phyloP scores from a whole-genome alignment of 2,329 filamentous ascomycete species.

The Dothideomycetidae sp. region DNA sequence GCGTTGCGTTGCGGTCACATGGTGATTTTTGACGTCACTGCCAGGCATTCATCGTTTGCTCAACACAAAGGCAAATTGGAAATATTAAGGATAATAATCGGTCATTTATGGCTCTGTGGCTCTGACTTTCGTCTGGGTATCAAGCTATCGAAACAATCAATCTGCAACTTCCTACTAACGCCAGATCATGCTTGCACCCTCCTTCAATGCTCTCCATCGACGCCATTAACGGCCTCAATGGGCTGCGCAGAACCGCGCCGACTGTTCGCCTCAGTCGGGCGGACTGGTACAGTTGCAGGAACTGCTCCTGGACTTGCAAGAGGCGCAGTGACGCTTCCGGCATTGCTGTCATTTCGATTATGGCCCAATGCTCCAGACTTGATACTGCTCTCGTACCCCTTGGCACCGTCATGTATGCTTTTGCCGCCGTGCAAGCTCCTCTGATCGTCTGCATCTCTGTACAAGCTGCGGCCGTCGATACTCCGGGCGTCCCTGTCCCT shows the following conservation, averaged over 20 bases:
- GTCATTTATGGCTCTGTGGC: too few relatives aligned
- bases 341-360: conserved; percentile 66
- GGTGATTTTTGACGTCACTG: too few relatives aligned
- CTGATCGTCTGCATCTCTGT: conserved; percentile 8
- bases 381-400: conserved; percentile 69
- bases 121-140: conserved; percentile 5
- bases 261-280: neutral
- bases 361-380: conserved; percentile 67
- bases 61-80: too few relatives aligned
- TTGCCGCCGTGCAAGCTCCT: conserved; percentile 7
- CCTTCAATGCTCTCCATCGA: neutral
- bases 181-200: neutral
- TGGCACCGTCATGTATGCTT: conserved; percentile 44
- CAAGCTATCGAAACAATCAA: conserved; percentile 4
- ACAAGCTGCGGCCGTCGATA: conserved; percentile 28
- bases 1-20: too few relatives aligned
- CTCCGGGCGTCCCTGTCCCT: conserved; percentile 17
- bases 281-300: neutral
- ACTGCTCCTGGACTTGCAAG: conserved; percentile 37
- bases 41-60: too few relatives aligned
- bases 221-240: conserved; percentile 2
- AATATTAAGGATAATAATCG: too few relatives aligned
- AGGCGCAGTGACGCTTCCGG: conserved; percentile 57
- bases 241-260: conserved; percentile 3
- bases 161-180: neutral